Percentiles rank a stretch among this genome's conserved stretches.
These are phyloP conservation scores for Tricholoma hemisulphureum DNA, from an alignment of 768 basidiomycete genomes.

Conservation along the genomic window DNA sequence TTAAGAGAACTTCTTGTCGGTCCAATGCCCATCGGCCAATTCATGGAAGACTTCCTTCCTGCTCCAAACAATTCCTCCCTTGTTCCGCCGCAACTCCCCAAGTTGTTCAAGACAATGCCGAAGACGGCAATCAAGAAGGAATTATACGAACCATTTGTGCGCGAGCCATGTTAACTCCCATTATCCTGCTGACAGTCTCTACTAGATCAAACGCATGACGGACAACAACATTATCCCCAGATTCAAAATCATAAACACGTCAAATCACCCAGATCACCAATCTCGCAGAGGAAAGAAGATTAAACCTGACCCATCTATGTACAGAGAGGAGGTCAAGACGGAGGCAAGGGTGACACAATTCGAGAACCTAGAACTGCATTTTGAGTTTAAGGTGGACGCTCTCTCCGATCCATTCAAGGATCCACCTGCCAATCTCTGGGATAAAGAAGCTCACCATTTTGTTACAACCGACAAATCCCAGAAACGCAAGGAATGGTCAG, in stretches of 20 bases:
- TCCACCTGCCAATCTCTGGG: background rate
- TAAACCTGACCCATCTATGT: background rate
- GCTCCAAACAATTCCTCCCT: background rate
- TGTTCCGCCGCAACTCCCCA: background rate
- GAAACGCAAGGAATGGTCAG: conserved; percentile 23
- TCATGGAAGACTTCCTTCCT: background rate
- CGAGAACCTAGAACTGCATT: background rate
- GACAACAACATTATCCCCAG: background rate
- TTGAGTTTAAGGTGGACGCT: background rate
- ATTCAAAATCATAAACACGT: background rate
- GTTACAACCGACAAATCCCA: background rate
- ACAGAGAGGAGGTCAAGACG: background rate
- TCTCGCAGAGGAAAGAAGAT: background rate
- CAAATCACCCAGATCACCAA: background rate
- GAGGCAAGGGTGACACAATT: background rate
- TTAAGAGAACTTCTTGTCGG: background rate
- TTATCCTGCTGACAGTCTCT: too few species aligned
- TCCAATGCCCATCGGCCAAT: background rate
- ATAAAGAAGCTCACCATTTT: background rate
- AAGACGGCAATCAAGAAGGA: background rate
- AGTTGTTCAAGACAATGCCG: background rate
- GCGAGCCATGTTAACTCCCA: background rate
- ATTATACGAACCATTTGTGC: background rate
- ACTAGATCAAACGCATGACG: background rate
- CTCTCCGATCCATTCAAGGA: background rate